Percentiles rank a stretch among this genome's conserved stretches.
Evolutionary conservation across 1,139 yeast species (phyloP).

Genomic region (Suhomyces guaymorum): DNA sequence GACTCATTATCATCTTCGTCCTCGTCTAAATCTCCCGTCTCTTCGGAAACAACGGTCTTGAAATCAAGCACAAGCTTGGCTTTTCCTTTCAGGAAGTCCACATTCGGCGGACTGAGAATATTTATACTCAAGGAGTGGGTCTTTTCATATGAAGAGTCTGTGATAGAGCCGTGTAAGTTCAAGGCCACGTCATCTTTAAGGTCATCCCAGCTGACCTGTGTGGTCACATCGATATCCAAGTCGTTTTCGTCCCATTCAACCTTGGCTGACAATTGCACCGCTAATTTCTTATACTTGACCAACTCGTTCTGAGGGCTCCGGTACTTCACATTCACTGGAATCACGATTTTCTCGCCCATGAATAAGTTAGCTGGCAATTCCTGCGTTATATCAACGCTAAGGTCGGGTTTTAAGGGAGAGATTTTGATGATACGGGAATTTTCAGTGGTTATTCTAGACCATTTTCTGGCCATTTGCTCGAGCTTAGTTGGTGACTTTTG

Average conservation of each 20-base stretch:
- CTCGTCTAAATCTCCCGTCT: constrained; percentile 12
- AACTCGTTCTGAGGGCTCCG: constrained; percentile 18
- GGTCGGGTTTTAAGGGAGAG: constrained; percentile 20
- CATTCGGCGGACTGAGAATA: constrained; percentile 27
- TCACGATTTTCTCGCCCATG: constrained; percentile 31
- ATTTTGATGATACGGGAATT: constrained; percentile 13
- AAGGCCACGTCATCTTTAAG: constrained; percentile 47
- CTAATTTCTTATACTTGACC: constrained; percentile 23
- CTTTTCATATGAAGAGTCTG: constrained; percentile 5
- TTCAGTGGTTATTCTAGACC: constrained; percentile 8
- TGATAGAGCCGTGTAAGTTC: constrained; percentile 16
- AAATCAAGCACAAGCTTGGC: constrained; percentile 25
- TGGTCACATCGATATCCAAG: constrained; percentile 22
- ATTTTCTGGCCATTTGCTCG: constrained; percentile 1
- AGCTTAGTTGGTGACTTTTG: background rate
- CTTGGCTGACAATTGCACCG: constrained; percentile 24
- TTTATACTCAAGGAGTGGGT: constrained; percentile 24
- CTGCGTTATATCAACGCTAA: constrained; percentile 12
- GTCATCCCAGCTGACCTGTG: constrained; percentile 37
- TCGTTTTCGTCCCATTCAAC: constrained; percentile 17
- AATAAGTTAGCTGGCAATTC: constrained; percentile 16
- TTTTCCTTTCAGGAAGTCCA: constrained; percentile 10
- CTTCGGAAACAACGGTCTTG: constrained; percentile 27
- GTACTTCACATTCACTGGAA: constrained; percentile 25
- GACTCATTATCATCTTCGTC: constrained; percentile 4